Evolutionary conservation across 1,284 basidiomycete species (phyloP).

Genomic region (Ustilago tritici): DNA sequence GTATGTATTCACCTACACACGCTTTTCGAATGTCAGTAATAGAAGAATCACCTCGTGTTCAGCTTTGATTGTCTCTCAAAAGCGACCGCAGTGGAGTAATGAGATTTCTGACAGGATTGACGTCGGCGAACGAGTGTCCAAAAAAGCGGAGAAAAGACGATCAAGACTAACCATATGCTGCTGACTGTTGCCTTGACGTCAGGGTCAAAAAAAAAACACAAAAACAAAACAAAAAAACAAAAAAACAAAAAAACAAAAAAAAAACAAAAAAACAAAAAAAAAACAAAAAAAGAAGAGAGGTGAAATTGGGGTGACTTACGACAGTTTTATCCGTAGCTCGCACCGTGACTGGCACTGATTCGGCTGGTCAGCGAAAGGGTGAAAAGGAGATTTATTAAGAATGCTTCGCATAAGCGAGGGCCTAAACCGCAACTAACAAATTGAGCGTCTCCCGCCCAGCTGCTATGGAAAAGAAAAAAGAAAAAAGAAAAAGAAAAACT

Average conservation of each 20-base stretch:
- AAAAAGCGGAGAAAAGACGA: background rate
- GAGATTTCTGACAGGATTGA: background rate
- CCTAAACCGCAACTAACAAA: background rate
- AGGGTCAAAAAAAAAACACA: background rate
- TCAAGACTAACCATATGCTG: background rate
- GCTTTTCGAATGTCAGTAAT: background rate
- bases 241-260: background rate
- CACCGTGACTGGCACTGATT: background rate
- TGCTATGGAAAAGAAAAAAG: too few relatives aligned
- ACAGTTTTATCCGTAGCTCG: background rate
- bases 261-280: background rate
- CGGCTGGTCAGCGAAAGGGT: background rate
- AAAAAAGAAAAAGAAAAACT: too few relatives aligned
- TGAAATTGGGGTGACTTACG: background rate
- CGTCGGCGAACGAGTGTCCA: background rate
- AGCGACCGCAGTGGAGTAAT: background rate
- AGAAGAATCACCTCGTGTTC: background rate
- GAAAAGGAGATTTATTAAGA: background rate
- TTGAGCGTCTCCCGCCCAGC: background rate
- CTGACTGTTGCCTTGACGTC: background rate
- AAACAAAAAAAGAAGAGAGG: background rate
- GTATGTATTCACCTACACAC: background rate
- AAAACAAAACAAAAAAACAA: background rate
- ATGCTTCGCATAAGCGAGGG: slow-evolving; percentile 2
- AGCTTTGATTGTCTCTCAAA: background rate